phyloP scores from a whole-genome alignment of 1,139 yeast genomes.

The Torulaspora pretoriensis region DNA sequence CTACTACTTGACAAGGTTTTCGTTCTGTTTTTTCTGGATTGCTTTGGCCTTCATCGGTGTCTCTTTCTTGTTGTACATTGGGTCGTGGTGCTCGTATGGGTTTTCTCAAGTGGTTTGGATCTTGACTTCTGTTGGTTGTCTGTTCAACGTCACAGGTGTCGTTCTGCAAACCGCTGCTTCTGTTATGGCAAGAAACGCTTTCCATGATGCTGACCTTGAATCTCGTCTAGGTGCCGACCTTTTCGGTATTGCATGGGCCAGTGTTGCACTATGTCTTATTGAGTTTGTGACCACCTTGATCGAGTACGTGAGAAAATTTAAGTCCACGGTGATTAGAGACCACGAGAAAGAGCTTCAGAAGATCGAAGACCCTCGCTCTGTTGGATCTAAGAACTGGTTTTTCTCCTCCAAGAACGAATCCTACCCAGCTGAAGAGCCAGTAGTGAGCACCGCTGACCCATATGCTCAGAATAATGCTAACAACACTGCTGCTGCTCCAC shows the following conservation, averaged over 20 bases:
- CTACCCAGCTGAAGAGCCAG: conserved; percentile 9
- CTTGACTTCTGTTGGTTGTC: conserved; percentile 48
- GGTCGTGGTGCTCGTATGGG: conserved; percentile 41
- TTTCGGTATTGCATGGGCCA: conserved; percentile 67
- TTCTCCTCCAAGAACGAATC: conserved; percentile 15
- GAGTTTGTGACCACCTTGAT: conserved; percentile 12
- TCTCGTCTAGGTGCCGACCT: conserved; percentile 54
- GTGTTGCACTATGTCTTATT: conserved; percentile 38
- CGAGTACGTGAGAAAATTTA: conserved; percentile 18
- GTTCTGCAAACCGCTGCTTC: conserved; percentile 63
- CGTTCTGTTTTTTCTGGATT: conserved; percentile 61
- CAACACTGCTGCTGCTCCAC: conserved; percentile 19
- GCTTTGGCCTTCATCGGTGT: conserved; percentile 57
- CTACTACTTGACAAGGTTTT: conserved; percentile 65
- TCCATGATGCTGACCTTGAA: conserved; percentile 42
- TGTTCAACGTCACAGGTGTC: conserved; percentile 57
- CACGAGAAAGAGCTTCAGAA: conserved; percentile 16
- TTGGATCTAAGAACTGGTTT: conserved; percentile 13
- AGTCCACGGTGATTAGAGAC: conserved; percentile 20
- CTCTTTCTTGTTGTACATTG: conserved; percentile 41
- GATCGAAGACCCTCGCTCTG: conserved; percentile 16
- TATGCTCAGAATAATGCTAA: conserved; percentile 12
- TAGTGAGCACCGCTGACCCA: conserved; percentile 10
- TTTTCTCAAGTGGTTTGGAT: conserved; percentile 54
- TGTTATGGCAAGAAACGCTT: conserved; percentile 63